Percentiles rank a stretch among this genome's conserved stretches.
Conservation (phyloP, 2,329 filamentous ascomycete species). For the Orbilia blumenaviensis region DNA sequence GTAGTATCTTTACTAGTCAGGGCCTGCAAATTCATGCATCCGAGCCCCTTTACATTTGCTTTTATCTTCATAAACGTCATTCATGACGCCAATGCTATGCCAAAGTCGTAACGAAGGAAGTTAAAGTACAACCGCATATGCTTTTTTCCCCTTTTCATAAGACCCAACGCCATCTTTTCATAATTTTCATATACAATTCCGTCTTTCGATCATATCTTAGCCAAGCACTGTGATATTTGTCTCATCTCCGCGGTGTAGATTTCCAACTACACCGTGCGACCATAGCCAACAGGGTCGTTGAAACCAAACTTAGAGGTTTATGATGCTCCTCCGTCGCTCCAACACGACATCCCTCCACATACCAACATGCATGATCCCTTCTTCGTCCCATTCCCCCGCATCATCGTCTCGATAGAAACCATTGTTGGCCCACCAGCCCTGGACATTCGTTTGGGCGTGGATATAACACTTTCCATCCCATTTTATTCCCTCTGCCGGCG, state of each 20-base stretch:
- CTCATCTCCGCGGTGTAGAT: not conserved
- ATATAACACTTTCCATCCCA: slow-evolving; percentile 62
- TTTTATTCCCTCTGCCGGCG: slow-evolving; percentile 60
- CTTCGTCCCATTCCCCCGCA: slow-evolving; percentile 82
- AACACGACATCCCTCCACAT: slow-evolving; percentile 71
- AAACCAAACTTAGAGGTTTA: slow-evolving; percentile 24
- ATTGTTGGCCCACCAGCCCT: slow-evolving; percentile 73
- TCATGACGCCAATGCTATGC: slow-evolving; percentile 12
- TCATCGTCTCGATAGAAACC: slow-evolving; percentile 78
- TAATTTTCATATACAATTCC: slow-evolving; percentile 8
- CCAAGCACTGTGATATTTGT: not conserved
- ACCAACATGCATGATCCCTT: slow-evolving; percentile 83
- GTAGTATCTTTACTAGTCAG: no score
- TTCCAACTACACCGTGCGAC: not conserved
- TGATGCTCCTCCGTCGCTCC: slow-evolving; percentile 43
- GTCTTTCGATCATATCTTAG: not conserved
- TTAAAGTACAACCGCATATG: slow-evolving; percentile 6
- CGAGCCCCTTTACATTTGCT: not conserved
- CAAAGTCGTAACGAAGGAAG: slow-evolving; percentile 1
- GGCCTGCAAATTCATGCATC: not conserved
- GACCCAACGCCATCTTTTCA: slow-evolving; percentile 1
- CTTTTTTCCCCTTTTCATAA: not conserved
- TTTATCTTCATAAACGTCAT: slow-evolving; percentile 16
- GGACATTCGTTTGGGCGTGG: slow-evolving; percentile 77
- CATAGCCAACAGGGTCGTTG: not conserved